Conservation (phyloP, 257 asterid genomes). For the Solanum dulcamara region DNA sequence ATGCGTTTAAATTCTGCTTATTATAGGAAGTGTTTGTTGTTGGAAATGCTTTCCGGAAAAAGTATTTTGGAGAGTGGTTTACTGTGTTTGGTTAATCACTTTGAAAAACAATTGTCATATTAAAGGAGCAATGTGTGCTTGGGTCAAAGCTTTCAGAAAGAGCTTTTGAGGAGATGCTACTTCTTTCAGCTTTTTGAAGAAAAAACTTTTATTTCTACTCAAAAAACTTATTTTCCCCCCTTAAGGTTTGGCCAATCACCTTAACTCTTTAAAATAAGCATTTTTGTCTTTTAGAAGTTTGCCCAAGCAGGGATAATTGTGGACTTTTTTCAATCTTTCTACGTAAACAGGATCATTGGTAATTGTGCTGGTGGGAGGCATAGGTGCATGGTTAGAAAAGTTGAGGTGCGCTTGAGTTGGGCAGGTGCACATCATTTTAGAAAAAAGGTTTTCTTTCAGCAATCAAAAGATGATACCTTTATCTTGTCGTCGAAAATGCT, state of each 20-base stretch:
- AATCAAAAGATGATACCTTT: neutral
- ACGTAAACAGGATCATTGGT: neutral
- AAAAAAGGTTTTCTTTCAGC: neutral
- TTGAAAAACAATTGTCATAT: neutral
- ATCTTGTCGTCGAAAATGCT: neutral
- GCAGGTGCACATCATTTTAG: neutral
- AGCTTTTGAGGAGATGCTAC: neutral
- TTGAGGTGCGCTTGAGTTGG: neutral
- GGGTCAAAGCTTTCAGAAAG: neutral
- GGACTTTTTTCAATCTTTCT: neutral
- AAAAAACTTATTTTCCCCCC: neutral
- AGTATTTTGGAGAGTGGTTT: neutral
- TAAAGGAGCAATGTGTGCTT: neutral
- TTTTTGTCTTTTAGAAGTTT: neutral
- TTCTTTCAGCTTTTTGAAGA: neutral
- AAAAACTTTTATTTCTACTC: neutral
- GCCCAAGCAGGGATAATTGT: neutral
- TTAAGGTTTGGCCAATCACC: neutral
- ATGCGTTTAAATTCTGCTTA: neutral
- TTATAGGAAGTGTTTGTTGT: neutral
- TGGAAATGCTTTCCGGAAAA: neutral
- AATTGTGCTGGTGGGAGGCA: neutral
- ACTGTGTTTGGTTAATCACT: neutral
- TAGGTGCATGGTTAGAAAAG: neutral
- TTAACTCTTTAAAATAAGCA: neutral